Percentiles rank a stretch among this genome's conserved stretches.
phyloP scores from a whole-genome alignment of 2,329 filamentous ascomycete genomes.

The Trichoderma koningii region DNA sequence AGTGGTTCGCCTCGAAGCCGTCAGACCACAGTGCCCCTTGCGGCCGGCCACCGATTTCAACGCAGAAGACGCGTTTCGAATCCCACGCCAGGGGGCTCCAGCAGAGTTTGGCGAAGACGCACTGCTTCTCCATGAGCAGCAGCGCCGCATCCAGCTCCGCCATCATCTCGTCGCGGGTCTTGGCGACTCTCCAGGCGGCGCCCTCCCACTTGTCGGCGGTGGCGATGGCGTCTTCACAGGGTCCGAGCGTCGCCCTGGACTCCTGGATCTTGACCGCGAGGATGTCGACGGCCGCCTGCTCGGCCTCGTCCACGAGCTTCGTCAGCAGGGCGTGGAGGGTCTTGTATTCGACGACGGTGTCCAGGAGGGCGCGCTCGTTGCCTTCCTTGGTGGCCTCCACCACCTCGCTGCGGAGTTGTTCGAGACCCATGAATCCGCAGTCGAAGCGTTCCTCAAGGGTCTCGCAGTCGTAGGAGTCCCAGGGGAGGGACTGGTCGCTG shows the following conservation, averaged over 20 bases:
- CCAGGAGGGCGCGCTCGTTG: too few species aligned
- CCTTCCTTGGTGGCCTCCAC: too few species aligned
- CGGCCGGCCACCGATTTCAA: background rate
- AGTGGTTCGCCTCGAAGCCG: background rate
- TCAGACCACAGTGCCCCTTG: conserved; percentile 1
- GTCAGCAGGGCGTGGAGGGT: too few species aligned
- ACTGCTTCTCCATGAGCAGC: conserved; percentile 12
- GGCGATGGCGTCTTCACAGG: background rate
- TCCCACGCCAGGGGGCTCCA: conserved; percentile 1
- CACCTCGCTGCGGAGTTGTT: background rate
- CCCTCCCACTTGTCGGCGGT: background rate
- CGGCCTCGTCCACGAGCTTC: background rate
- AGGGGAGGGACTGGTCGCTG: background rate
- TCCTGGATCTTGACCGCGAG: too few species aligned
- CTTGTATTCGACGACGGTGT: too few species aligned
- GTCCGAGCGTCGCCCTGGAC: too few species aligned
- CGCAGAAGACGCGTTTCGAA: background rate
- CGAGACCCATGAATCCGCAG: background rate
- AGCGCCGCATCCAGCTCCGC: background rate
- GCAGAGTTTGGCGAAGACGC: background rate
- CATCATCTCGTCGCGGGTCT: background rate
- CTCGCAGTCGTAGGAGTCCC: background rate
- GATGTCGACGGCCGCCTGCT: too few species aligned
- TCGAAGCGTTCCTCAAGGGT: background rate
- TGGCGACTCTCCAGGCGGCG: too few species aligned